phyloP scores from a whole-genome alignment of 805 yeast species.

The Torulaspora franciscae region DNA sequence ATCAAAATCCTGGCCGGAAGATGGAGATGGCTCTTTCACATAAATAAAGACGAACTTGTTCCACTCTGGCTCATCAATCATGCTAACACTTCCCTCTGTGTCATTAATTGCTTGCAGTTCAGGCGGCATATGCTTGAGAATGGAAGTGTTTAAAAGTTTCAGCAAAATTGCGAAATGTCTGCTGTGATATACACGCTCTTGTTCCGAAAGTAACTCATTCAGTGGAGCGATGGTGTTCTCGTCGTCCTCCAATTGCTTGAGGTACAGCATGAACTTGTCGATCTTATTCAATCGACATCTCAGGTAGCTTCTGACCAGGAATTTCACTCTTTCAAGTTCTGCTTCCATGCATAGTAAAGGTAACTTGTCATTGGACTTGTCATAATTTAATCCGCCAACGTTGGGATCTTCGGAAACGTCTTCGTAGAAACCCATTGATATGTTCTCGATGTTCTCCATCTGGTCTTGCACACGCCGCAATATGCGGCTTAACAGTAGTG shows the following conservation, averaged over 20 bases:
- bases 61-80: slow-evolving; percentile 77
- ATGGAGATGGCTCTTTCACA: slow-evolving; percentile 22
- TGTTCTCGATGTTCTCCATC: slow-evolving; percentile 69
- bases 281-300: slow-evolving; percentile 73
- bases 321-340: slow-evolving; percentile 83
- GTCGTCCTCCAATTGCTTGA: slow-evolving; percentile 41
- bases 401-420: slow-evolving; percentile 19
- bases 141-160: slow-evolving; percentile 61
- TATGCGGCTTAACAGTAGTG: slow-evolving; percentile 51
- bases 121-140: slow-evolving; percentile 62
- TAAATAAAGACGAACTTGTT: slow-evolving; percentile 69
- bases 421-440: slow-evolving; percentile 68
- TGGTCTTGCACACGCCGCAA: slow-evolving; percentile 59
- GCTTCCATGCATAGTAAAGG: slow-evolving; percentile 83
- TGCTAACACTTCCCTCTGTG: slow-evolving; percentile 56
- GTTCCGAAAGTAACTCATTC: slow-evolving; percentile 42
- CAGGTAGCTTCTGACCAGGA: slow-evolving; percentile 71
- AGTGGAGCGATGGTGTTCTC: slow-evolving; percentile 25
- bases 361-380: slow-evolving; percentile 43
- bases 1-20: slow-evolving; percentile 7
- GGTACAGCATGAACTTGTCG: slow-evolving; percentile 60
- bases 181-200: slow-evolving; percentile 64
- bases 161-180: slow-evolving; percentile 60
- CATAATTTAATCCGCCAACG: slow-evolving; percentile 7
- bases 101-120: slow-evolving; percentile 73